Evolutionary conservation across 805 yeast species (phyloP).

Genomic region (Metschnikowia henanensis): DNA sequence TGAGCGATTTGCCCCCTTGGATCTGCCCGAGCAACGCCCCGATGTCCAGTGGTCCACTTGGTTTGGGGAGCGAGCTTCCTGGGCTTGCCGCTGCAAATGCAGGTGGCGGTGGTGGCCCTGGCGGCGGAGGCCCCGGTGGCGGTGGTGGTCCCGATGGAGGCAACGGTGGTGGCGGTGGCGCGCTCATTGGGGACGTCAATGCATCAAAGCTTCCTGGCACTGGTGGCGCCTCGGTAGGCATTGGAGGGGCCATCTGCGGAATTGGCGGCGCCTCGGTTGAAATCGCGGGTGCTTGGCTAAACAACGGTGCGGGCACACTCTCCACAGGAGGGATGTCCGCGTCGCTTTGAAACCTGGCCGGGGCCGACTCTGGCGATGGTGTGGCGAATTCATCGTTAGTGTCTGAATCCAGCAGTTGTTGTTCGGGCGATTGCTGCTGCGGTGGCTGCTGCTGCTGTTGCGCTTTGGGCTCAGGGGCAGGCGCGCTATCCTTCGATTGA

Average conservation of each 20-base stretch:
- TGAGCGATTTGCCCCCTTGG: constrained; percentile 49
- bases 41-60: constrained; percentile 33
- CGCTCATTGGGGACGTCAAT: background rate
- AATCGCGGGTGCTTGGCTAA: constrained; percentile 21
- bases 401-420: constrained; percentile 7
- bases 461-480: background rate
- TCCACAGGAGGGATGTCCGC: background rate
- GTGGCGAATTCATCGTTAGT: constrained; percentile 19
- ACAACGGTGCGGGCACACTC: constrained; percentile 14
- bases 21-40: constrained; percentile 59
- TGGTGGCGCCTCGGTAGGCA: constrained; percentile 15
- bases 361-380: constrained; percentile 18
- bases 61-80: constrained; percentile 28
- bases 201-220: background rate
- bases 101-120: constrained; percentile 15
- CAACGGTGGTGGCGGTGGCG: constrained; percentile 10
- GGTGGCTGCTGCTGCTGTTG: background rate
- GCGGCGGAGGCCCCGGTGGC: constrained; percentile 15
- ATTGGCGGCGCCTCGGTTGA: constrained; percentile 14
- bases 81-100: constrained; percentile 19
- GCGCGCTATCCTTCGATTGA: background rate
- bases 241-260: constrained; percentile 19
- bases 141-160: constrained; percentile 2
- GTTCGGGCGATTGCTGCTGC: background rate
- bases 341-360: background rate